These are phyloP conservation scores for Pseudocercospora cruenta DNA, from an alignment of 2,329 filamentous ascomycete genomes.

Conservation along the genomic window DNA sequence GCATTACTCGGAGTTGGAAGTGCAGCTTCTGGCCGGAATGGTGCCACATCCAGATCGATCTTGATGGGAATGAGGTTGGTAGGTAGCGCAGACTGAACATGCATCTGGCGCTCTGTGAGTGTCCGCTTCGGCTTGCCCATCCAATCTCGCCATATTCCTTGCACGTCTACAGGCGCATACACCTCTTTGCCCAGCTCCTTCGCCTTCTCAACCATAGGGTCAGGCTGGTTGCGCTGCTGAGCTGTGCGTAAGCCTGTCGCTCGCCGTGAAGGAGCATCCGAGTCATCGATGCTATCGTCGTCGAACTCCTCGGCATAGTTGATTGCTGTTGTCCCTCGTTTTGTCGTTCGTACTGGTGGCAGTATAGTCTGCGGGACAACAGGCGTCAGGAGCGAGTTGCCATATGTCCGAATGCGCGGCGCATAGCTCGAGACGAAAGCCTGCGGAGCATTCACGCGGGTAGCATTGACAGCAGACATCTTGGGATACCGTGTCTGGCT, in stretches of 20 bases:
- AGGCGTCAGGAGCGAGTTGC: slow-evolving; percentile 87
- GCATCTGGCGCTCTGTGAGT: slow-evolving; percentile 62
- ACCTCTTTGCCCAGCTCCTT: slow-evolving; percentile 83
- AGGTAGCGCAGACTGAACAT: slow-evolving; percentile 74
- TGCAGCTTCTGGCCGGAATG: slow-evolving; percentile 69
- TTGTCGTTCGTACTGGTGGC: slow-evolving; percentile 81
- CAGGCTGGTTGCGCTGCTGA: slow-evolving; percentile 68
- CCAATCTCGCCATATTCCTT: slow-evolving; percentile 94
- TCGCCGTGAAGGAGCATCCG: slow-evolving; percentile 65
- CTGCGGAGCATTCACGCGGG: slow-evolving; percentile 66
- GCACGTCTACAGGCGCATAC: slow-evolving; percentile 74
- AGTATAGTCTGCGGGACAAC: slow-evolving; percentile 72
- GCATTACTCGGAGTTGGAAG: slow-evolving; percentile 66
- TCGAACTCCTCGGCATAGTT: slow-evolving; percentile 98
- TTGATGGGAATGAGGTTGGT: slow-evolving; percentile 92
- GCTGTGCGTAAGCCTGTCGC: slow-evolving; percentile 82
- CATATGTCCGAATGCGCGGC: slow-evolving; percentile 84
- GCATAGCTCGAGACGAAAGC: slow-evolving; percentile 91
- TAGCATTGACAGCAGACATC: slow-evolving; percentile 32
- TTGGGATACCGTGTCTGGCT: not conserved
- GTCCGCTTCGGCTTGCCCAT: slow-evolving; percentile 71
- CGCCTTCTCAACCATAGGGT: slow-evolving; percentile 61
- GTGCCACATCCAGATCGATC: slow-evolving; percentile 88
- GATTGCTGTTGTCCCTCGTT: slow-evolving; percentile 92
- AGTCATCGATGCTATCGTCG: slow-evolving; percentile 77